Percentiles rank a stretch among this genome's conserved stretches.
Evolutionary conservation across 495 filamentous ascomycete species (phyloP).

Genomic region (Collariella sp.): DNA sequence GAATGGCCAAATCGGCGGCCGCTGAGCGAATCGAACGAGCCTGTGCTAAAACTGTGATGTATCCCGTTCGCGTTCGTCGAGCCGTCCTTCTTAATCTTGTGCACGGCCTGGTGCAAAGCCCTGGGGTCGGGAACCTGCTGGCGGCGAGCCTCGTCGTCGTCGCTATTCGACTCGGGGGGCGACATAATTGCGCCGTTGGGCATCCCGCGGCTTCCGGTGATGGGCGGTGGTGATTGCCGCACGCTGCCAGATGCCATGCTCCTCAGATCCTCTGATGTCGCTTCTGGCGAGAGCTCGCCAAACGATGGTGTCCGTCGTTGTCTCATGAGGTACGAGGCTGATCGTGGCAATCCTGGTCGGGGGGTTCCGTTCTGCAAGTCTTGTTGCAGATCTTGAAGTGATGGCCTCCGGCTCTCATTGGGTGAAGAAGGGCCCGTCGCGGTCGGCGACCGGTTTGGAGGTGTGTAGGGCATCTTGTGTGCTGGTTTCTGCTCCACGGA

Average conservation of each 20-base stretch:
- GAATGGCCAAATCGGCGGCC: slow-evolving; percentile 56
- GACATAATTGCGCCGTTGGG: slow-evolving; percentile 76
- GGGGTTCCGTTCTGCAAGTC: slow-evolving; percentile 31
- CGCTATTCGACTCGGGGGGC: slow-evolving; percentile 80
- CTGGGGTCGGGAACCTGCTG: slow-evolving; percentile 57
- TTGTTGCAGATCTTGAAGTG: slow-evolving; percentile 38
- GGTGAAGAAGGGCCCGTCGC: slow-evolving; percentile 58
- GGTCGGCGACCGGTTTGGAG: slow-evolving; percentile 74
- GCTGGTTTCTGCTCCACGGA: background rate
- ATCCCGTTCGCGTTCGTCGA: slow-evolving; percentile 29
- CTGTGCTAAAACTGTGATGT: slow-evolving; percentile 30
- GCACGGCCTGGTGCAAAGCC: slow-evolving; percentile 76
- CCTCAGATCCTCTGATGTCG: slow-evolving; percentile 45
- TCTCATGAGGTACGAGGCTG: slow-evolving; percentile 63
- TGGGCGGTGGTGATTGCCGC: slow-evolving; percentile 70
- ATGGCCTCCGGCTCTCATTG: slow-evolving; percentile 49
- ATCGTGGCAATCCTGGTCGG: slow-evolving; percentile 57
- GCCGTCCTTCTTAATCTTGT: slow-evolving; percentile 48
- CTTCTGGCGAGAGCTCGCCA: slow-evolving; percentile 35
- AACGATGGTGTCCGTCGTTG: slow-evolving; percentile 43
- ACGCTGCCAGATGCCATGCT: slow-evolving; percentile 45
- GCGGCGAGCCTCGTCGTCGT: slow-evolving; percentile 61
- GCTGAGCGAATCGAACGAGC: slow-evolving; percentile 28
- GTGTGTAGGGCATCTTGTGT: slow-evolving; percentile 82
- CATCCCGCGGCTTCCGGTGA: slow-evolving; percentile 57